A percentile compares a stretch with the other conserved stretches of the same genome.
These are phyloP conservation scores for Carallia brachiata DNA, from an alignment of 345 rosid genomes.

Conservation along the genomic window DNA sequence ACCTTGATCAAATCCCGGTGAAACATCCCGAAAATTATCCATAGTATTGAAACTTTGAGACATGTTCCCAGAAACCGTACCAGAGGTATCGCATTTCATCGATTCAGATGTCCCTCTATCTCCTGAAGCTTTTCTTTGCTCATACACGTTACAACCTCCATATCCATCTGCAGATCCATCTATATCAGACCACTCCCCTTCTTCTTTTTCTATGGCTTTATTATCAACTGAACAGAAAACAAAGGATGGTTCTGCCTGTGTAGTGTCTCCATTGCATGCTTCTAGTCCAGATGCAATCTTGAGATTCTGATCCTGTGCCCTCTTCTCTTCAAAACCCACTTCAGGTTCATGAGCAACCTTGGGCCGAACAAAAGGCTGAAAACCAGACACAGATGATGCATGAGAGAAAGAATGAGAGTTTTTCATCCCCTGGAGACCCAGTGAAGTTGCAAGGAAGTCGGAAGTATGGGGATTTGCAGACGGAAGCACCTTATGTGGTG, in stretches of 20 bases:
- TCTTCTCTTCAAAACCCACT: constrained; percentile 40
- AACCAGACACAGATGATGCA: constrained; percentile 74
- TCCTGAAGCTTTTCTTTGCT: constrained; percentile 36
- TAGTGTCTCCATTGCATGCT: constrained; percentile 31
- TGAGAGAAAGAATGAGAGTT: constrained; percentile 68
- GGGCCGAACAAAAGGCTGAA: constrained; percentile 85
- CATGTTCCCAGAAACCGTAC: constrained; percentile 14
- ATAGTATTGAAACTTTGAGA: constrained; percentile 26
- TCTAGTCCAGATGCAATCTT: constrained; percentile 34
- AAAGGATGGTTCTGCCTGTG: constrained; percentile 29
- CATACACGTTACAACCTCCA: constrained; percentile 26
- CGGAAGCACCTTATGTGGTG: constrained; percentile 60
- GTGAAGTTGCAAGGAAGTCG: constrained; percentile 49
- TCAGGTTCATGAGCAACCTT: constrained; percentile 32
- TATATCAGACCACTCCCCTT: constrained; percentile 91
- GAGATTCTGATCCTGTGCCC: constrained; percentile 28
- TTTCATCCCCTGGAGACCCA: constrained; percentile 42
- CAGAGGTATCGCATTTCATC: constrained; percentile 33
- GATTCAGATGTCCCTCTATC: constrained; percentile 29
- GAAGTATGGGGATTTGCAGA: constrained; percentile 40
- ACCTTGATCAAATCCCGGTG: constrained; percentile 36
- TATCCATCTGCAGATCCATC: constrained; percentile 49
- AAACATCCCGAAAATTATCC: constrained; percentile 29
- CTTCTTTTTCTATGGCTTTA: constrained; percentile 71
- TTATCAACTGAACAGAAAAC: constrained; percentile 36